Conservation (phyloP, 2,329 filamentous ascomycete species). For the Xylariaceae sp. region DNA sequence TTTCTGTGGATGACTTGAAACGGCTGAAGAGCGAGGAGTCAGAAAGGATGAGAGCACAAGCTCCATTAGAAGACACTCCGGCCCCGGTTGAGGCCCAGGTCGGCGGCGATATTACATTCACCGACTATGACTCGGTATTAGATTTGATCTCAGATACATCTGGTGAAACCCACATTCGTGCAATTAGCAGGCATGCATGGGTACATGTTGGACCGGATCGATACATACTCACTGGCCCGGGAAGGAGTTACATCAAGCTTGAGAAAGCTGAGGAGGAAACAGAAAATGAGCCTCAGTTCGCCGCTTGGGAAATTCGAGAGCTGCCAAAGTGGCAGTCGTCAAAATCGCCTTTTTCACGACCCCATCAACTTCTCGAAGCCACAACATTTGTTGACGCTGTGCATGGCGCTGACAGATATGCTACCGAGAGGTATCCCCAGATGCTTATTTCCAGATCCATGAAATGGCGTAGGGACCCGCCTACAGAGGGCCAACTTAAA, state of each 20-base stretch:
- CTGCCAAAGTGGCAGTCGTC: conserved; percentile 40
- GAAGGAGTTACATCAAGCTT: conserved; percentile 58
- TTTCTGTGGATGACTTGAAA: conserved; percentile 59
- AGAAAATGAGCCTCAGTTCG: conserved; percentile 35
- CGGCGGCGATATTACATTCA: conserved; percentile 63
- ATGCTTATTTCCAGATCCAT: conserved; percentile 63
- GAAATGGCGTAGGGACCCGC: conserved; percentile 64
- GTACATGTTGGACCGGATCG: conserved; percentile 67
- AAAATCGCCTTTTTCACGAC: conserved; percentile 62
- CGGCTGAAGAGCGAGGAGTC: conserved; percentile 45
- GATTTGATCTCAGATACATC: conserved; percentile 82
- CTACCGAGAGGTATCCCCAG: conserved; percentile 60
- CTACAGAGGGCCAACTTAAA: conserved; percentile 61
- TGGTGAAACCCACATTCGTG: conserved; percentile 72
- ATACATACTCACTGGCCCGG: conserved; percentile 65
- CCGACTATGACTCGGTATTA: conserved; percentile 86
- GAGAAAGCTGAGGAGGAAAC: conserved; percentile 38
- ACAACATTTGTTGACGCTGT: conserved; percentile 70
- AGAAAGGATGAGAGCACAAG: conserved; percentile 37
- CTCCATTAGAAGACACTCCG: conserved; percentile 15
- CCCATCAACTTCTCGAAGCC: conserved; percentile 63
- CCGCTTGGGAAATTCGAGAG: conserved; percentile 47
- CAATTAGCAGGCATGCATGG: conserved; percentile 74
- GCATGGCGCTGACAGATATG: conserved; percentile 80
- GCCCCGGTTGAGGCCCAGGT: not conserved